Conservation (phyloP, 306 rosid genomes). For the Canavalia gladiata region DNA sequence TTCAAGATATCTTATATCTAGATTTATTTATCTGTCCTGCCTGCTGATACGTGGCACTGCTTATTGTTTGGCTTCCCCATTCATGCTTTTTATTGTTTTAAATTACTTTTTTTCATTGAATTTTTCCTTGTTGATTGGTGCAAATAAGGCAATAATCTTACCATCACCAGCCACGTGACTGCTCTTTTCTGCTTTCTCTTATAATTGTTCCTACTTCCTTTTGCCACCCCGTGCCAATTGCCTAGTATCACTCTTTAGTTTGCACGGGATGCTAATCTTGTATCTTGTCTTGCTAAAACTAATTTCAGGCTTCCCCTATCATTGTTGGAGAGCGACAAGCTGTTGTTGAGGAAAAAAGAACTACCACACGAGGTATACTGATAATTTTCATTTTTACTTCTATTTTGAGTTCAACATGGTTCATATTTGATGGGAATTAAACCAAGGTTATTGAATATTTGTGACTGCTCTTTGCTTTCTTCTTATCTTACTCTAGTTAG, state of each 20-base stretch:
- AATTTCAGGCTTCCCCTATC: slow-evolving; percentile 80
- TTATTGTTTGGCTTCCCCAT: background rate
- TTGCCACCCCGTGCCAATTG: background rate
- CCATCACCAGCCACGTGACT: background rate
- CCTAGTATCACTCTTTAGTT: background rate
- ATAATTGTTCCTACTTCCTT: slow-evolving; percentile 8
- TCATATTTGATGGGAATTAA: slow-evolving; percentile 22
- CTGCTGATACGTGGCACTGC: background rate
- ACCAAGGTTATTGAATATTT: background rate
- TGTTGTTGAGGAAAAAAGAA: slow-evolving; percentile 89
- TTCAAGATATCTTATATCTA: background rate
- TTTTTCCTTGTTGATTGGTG: background rate
- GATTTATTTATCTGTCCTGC: background rate
- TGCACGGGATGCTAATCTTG: background rate
- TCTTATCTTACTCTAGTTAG: slow-evolving; percentile 60
- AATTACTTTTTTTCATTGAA: background rate
- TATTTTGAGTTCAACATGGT: slow-evolving; percentile 9
- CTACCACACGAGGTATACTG: slow-evolving; percentile 86
- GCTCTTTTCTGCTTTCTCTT: background rate
- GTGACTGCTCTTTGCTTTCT: background rate
- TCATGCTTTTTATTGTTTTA: background rate
- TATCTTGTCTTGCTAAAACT: slow-evolving; percentile 43
- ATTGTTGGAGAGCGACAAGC: slow-evolving; percentile 79
- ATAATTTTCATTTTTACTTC: slow-evolving; percentile 26
- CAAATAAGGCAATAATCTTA: background rate